These are phyloP conservation scores for Metschnikowia proteae DNA, from an alignment of 805 yeast species.

Conservation along the genomic window DNA sequence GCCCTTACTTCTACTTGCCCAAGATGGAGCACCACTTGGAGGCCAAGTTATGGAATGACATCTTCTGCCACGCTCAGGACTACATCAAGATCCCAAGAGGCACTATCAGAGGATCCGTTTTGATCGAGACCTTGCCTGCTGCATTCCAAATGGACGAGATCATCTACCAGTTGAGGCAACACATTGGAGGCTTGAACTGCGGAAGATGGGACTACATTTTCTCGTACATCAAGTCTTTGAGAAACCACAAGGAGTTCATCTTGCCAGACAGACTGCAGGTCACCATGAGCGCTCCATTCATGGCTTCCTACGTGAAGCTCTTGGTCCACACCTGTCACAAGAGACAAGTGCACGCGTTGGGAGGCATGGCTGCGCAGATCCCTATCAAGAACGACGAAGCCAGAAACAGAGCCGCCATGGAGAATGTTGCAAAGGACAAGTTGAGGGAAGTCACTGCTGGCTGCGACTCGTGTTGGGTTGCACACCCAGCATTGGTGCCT, in stretches of 20 bases:
- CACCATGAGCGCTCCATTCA: conserved; percentile 77
- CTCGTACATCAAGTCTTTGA: conserved; percentile 70
- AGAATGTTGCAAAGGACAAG: conserved; percentile 70
- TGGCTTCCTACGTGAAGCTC: conserved; percentile 72
- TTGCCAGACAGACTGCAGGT: conserved; percentile 79
- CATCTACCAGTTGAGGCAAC: conserved; percentile 70
- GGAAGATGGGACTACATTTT: conserved; percentile 90
- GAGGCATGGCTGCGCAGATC: conserved; percentile 88
- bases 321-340: conserved; percentile 71
- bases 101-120: conserved; percentile 74
- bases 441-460: conserved; percentile 73
- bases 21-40: conserved; percentile 85
- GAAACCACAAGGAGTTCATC: conserved; percentile 62
- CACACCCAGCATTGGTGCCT: conserved; percentile 78
- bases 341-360: conserved; percentile 82
- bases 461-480: conserved; percentile 88
- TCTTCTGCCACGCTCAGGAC: conserved; percentile 74
- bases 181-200: conserved; percentile 78
- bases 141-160: conserved; percentile 87
- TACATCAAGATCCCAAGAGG: conserved; percentile 66
- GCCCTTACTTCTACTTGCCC: conserved; percentile 80
- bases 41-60: conserved; percentile 80
- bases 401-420: conserved; percentile 64
- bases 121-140: conserved; percentile 81
- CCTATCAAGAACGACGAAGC: conserved; percentile 70